A percentile compares a stretch with the other conserved stretches of the same genome.
Evolutionary conservation across 2,329 filamentous ascomycete genomes (phyloP).

Genomic region (Exophiala mesophila): DNA sequence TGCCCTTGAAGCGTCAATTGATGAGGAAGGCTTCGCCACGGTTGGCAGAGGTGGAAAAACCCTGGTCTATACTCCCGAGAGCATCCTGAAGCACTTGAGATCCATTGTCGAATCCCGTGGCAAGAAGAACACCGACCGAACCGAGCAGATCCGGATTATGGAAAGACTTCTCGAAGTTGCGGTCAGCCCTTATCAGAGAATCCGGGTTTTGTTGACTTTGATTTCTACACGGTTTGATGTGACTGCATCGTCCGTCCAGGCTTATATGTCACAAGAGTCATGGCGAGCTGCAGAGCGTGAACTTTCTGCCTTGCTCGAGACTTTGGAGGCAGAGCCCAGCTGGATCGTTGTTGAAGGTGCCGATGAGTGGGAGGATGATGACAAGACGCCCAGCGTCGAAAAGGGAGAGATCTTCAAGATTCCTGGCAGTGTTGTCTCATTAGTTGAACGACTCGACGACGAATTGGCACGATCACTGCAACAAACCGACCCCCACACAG

Average conservation of each 20-base stretch:
- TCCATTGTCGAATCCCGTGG: slow-evolving; percentile 91
- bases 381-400: slow-evolving; percentile 75
- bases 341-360: slow-evolving; percentile 85
- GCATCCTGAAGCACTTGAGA: slow-evolving; percentile 94
- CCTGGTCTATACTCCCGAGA: slow-evolving; percentile 89
- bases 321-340: slow-evolving; percentile 72
- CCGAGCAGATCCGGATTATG: slow-evolving; percentile 95
- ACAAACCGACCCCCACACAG: slow-evolving; percentile 95
- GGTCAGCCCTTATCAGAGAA: slow-evolving; percentile 84
- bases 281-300: slow-evolving; percentile 95
- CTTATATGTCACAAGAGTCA: slow-evolving; percentile 89
- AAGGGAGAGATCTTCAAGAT: slow-evolving; percentile 79
- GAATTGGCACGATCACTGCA: slow-evolving; percentile 97
- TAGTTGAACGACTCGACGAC: slow-evolving; percentile 90
- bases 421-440: slow-evolving; percentile 89
- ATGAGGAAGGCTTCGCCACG: slow-evolving; percentile 82
- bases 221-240: slow-evolving; percentile 94
- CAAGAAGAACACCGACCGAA: slow-evolving; percentile 96
- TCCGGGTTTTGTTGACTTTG: slow-evolving; percentile 84
- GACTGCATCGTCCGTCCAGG: slow-evolving; percentile 64
- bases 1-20: slow-evolving; percentile 50
- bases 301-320: slow-evolving; percentile 68
- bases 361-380: slow-evolving; percentile 98
- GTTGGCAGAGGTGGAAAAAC: slow-evolving; percentile 86
- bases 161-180: slow-evolving; percentile 91